Conservation (phyloP, 257 asterid genomes). For the Scutellaria barbata region DNA sequence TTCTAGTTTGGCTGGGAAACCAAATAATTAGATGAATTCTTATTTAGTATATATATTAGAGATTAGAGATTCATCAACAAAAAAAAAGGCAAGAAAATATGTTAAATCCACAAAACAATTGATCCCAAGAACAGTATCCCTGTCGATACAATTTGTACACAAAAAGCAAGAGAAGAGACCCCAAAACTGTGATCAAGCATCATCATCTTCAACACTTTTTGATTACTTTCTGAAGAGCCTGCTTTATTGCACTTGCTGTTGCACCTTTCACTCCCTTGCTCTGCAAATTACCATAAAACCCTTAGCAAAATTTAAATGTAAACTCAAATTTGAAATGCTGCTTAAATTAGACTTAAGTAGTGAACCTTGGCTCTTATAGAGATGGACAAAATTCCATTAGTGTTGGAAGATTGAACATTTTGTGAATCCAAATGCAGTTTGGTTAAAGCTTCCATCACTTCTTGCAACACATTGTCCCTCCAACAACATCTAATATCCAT, state of each 20-base stretch:
- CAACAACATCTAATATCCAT: conserved; percentile 67
- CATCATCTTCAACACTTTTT: conserved; percentile 46
- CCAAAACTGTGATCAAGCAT: conserved; percentile 11
- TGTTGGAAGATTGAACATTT: conserved; percentile 67
- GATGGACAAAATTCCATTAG: conserved; percentile 62
- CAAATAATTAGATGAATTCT: no score
- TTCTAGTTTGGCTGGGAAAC: no score
- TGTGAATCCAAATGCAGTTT: conserved; percentile 65
- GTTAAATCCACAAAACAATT: not conserved
- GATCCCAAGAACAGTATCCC: conserved; percentile 16
- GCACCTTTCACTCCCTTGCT: conserved; percentile 59
- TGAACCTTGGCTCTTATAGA: conserved; percentile 77
- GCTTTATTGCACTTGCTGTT: conserved; percentile 58
- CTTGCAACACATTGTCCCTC: conserved; percentile 57
- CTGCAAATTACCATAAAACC: conserved; percentile 50
- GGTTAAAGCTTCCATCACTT: conserved; percentile 64
- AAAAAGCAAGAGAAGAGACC: conserved; percentile 19
- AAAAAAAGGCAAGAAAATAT: no score
- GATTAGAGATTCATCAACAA: no score
- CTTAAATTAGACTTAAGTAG: not conserved
- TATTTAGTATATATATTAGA: no score
- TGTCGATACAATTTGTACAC: conserved; percentile 33
- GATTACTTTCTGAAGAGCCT: conserved; percentile 62
- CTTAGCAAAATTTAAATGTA: not conserved
- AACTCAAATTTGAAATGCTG: not conserved